A percentile compares a stretch with the other conserved stretches of the same genome.
These are phyloP conservation scores for Astraeus odoratus DNA, from an alignment of 768 basidiomycete genomes.

Conservation along the genomic window DNA sequence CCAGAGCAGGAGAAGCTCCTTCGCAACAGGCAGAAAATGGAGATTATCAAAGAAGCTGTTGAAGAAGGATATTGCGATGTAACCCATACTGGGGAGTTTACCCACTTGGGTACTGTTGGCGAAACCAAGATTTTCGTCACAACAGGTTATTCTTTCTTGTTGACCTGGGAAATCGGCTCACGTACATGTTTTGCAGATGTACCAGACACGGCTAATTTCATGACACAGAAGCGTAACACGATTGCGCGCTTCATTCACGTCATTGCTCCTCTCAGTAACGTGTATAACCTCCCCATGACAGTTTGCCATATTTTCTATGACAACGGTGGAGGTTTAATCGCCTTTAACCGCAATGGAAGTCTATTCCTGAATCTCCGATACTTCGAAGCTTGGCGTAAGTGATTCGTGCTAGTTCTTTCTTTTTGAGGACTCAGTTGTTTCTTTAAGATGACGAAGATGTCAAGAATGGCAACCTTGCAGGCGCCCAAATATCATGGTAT, in stretches of 20 bases:
- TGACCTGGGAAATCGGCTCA: slow-evolving; percentile 1
- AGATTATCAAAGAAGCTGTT: slow-evolving; percentile 64
- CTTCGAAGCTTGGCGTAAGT: slow-evolving; percentile 82
- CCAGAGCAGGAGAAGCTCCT: slow-evolving; percentile 59
- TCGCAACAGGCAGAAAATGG: slow-evolving; percentile 61
- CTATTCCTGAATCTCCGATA: slow-evolving; percentile 86
- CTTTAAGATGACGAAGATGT: slow-evolving; percentile 68
- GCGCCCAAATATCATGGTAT: slow-evolving; percentile 80
- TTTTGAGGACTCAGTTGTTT: neutral
- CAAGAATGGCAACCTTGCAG: slow-evolving; percentile 37
- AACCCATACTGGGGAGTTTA: slow-evolving; percentile 53
- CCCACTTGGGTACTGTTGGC: slow-evolving; percentile 56
- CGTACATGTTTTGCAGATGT: slow-evolving; percentile 41
- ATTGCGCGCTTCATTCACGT: slow-evolving; percentile 70
- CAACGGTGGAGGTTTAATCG: slow-evolving; percentile 70
- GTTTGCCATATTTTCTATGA: slow-evolving; percentile 89
- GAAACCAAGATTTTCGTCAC: slow-evolving; percentile 57
- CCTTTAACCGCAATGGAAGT: slow-evolving; percentile 87
- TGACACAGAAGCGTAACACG: slow-evolving; percentile 46
- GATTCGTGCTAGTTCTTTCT: neutral
- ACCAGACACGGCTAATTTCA: slow-evolving; percentile 40
- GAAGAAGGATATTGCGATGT: slow-evolving; percentile 81
- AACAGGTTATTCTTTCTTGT: slow-evolving; percentile 37
- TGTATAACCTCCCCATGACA: slow-evolving; percentile 68
- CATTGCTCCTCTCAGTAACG: slow-evolving; percentile 52